Base-by-base conservation (phyloP, 352 stramenopile genomes). In the Albugo laibachii region DNA sequence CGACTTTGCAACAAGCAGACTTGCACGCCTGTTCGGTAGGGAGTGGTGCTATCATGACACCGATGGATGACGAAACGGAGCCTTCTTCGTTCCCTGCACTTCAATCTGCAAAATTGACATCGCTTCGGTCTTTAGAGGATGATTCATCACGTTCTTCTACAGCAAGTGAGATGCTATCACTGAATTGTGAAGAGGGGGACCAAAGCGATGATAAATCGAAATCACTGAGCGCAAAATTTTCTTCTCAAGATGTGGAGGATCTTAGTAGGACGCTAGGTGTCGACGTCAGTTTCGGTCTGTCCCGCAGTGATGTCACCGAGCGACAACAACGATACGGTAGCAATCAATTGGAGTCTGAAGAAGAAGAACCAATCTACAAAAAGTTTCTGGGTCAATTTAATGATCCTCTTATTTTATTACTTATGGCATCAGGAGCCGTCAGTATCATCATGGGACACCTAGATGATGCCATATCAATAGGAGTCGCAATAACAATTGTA, bases 351-450 rank as follows among this genome's bases (percentile, higher is more conserved):
- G 67, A 62, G 50, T 65, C 49, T 15, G 71, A 83, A 18, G 71
- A 84, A 45, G 66, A 83, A 52, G 58, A 47, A 31, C 86, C 83
- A 16, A 70, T 97, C n/a, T 40, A 95, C 21, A 51, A 70, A 35
- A 95, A 95, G 52, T 96, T 97, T 52, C 24, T 82, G 13, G 76
- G 73, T 24, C 93, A 98, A 66, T 91, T 98, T 58, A 97, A 97
- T 57, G 93, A 98, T 61, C 94, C 94, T 13, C 67, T 98, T 6
- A 97, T 97, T 59, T 52, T 97, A 50, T 80, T 98, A 61, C 74
- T 98, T 31, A 75, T 98, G 49, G 82, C 69, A 13, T 96, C 82
- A 0, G 92, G 91, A 1, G 57, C 68, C 4, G 70, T 98, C 44
- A 97, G 84, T 35, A 58, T 96, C 11, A 48, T 80, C 37, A 84